Evolutionary conservation across 306 rosid genomes (phyloP), one percentile per base, ranked within the genome.

Genomic region (Hippophae rhamnoides): DNA sequence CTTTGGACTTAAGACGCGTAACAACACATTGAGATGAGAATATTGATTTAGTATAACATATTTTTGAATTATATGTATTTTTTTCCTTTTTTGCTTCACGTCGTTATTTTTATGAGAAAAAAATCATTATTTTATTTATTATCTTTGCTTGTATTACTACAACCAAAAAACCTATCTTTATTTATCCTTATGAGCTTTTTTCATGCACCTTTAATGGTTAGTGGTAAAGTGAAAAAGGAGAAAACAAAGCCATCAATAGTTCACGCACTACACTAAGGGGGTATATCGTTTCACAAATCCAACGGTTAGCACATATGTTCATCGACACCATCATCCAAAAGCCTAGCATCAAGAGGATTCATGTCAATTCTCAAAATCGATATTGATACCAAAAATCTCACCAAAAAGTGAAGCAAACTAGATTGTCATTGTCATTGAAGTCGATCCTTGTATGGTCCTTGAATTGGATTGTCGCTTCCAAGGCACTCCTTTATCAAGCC

Each of bases 391-490:
- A 80, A 82, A 43, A 77, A 81, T 41, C 86, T 81, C 66, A 77
- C 82, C 43, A 74, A 81, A 80, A 81, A 81, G n/a, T n/a, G n/a
- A n/a, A n/a, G n/a, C n/a, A n/a, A n/a, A n/a, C n/a, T n/a, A n/a
- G n/a, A 76, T 57, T 66, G 97, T 90, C 48, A 68, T 90, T 52
- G 94, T 94, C 3, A 77, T 90, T 1, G 95, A 90, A 61, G 67
- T 90, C 47, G 94, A 90, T n/a, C 78, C 89, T 12, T 89, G 95
- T 11, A 87, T 90, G 97, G 90, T 90, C 69, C 87, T 87, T 52
- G 97, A 90, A 77, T 69, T 90, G 12, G 82, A 84, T 52, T 52
- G 82, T 10, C 84, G 94, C 0, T 90, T 87, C 47, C 95, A 87
- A 78, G 90, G 90, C 26, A 75, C 86, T 7, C 90, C 90, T 49